Evolutionary conservation across 495 filamentous ascomycete species (phyloP).

Genomic region (Cercophora newfieldiana): DNA sequence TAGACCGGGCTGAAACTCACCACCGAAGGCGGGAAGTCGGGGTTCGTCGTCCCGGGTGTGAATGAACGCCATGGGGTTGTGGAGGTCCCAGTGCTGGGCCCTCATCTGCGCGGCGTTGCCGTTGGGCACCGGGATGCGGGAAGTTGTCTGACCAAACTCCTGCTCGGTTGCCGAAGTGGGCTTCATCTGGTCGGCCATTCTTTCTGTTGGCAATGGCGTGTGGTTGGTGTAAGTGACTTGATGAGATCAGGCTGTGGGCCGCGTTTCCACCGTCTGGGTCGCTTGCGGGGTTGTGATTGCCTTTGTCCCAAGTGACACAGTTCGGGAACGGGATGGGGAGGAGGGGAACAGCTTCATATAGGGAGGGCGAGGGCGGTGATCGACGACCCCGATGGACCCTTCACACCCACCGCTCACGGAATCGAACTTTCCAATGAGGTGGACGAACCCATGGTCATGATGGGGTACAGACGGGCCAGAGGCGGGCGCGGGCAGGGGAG

Average conservation of each 20-base stretch:
- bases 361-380: neutral
- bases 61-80: conserved; percentile 70
- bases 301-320: neutral
- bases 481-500: neutral
- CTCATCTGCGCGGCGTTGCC: neutral
- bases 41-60: conserved; percentile 61
- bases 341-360: conserved; percentile 7
- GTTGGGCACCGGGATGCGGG: neutral
- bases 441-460: neutral
- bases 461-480: neutral
- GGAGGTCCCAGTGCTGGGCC: conserved; percentile 48
- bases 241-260: neutral
- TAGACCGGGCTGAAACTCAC: conserved; percentile 94
- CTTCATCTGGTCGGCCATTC: conserved; percentile 20
- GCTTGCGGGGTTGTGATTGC: neutral
- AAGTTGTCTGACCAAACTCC: conserved; percentile 31
- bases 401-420: neutral
- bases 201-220: neutral
- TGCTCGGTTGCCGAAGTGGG: conserved; percentile 28
- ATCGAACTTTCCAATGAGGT: neutral
- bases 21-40: conserved; percentile 80
- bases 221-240: neutral
- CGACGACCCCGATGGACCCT: neutral
- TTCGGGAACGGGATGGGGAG: neutral
- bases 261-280: neutral